Evolutionary conservation across 495 filamentous ascomycete species (phyloP), one percentile per base, ranked within the genome.

Genomic region (Talaromyces trachyspermus): DNA sequence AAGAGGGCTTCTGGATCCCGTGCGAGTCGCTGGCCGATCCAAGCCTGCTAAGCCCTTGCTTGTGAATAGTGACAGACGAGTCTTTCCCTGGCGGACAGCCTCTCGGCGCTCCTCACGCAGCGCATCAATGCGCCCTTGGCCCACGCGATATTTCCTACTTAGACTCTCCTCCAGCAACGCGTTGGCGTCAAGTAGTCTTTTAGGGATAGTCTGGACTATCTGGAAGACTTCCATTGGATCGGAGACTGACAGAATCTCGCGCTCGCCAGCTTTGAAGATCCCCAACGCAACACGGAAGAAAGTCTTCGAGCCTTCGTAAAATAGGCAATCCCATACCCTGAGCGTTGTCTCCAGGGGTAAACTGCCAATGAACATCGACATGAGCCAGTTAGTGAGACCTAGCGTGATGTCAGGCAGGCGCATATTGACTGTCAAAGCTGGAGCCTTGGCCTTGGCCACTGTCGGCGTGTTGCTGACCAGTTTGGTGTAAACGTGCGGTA

Each of bases 191-290:
- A 97, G 51, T 47, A 95, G 66, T 29, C 75, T 72, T 44, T 90
- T 75, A 7, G 92, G 92, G 19, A 95, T 78, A n/a, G 83, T 80
- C 62, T 98, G 92, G 24, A 98, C 88, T 8, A 95, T 80, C 63
- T 95, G 88, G 62, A 95, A 95, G 44, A 95, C 85, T 66, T 98
- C 92, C 88, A 95, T 95, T 4, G 86, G 85, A 59, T 97, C 91
- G 39, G 70, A 75, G 4, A 95, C 83, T 4, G 72, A 77, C 52
- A 81, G 78, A 56, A 98, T 94, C 49, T 91, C 82, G 20, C 70
- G 58, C 64, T 95, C 90, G 51, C 86, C 91, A 2, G 89, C 71
- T 62, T 95, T 95, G 76, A 98, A 95, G 53, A 95, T 84, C 27
- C 88, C 85, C 22, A 98, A 72, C 5, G 91, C 87, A 46, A 95